These are phyloP conservation scores for Rhizopus sp. DNA, from an alignment of 371 early-diverging fungal species.

Conservation along the genomic window DNA sequence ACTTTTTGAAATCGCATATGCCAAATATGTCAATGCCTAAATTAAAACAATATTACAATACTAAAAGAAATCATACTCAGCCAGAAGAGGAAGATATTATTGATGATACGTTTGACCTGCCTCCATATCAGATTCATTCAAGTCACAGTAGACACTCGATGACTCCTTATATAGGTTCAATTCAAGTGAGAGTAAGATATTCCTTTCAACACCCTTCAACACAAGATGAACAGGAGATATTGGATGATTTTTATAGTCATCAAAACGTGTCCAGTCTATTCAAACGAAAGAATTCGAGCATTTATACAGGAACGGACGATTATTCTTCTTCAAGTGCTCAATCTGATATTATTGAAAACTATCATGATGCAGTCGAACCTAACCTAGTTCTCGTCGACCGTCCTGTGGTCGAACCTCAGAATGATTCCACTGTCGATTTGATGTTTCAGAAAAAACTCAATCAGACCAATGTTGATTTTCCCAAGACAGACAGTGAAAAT, in stretches of 20 bases:
- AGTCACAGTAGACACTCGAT: conserved; percentile 48
- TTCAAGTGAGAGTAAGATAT: conserved; percentile 50
- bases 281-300: conserved; percentile 16
- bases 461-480: conserved; percentile 17
- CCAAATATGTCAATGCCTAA: conserved; percentile 30
- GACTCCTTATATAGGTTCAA: conserved; percentile 48
- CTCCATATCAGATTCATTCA: conserved; percentile 30
- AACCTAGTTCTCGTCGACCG: conserved; percentile 29
- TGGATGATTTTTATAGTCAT: conserved; percentile 21
- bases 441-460: conserved; percentile 32
- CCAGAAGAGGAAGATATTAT: conserved; percentile 10
- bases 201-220: conserved; percentile 36
- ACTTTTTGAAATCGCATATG: conserved; percentile 48
- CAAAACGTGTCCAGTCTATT: conserved; percentile 16
- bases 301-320: background rate
- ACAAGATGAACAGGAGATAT: conserved; percentile 10
- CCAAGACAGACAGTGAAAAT: conserved; percentile 21
- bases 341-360: conserved; percentile 10
- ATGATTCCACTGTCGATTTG: conserved; percentile 35
- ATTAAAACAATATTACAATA: conserved; percentile 18
- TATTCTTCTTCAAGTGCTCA: conserved; percentile 17
- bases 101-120: conserved; percentile 1
- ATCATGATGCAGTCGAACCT: conserved; percentile 43
- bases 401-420: conserved; percentile 13
- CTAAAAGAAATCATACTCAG: background rate